Conservation (phyloP, 208 protist species). For the Acanthamoeba royreba region DNA sequence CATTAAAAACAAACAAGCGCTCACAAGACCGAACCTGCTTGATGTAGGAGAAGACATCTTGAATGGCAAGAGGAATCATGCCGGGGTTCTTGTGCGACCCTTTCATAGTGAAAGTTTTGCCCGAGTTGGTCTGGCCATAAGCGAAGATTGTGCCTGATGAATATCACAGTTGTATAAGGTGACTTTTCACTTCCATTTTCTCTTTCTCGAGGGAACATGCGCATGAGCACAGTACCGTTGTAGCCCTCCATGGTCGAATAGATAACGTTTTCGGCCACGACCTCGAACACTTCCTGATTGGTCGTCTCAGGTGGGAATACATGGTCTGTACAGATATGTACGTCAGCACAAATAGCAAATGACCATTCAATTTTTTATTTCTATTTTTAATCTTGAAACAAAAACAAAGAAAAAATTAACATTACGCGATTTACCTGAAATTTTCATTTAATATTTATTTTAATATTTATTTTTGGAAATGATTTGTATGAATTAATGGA, state of each 20-base stretch:
- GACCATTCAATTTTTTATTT: not conserved
- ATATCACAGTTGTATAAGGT: too few relatives aligned
- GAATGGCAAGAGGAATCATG: constrained; percentile 71
- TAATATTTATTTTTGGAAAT: too few relatives aligned
- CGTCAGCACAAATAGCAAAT: not conserved
- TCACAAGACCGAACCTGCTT: not conserved
- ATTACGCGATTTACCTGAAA: too few relatives aligned
- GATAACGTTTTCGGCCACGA: not conserved
- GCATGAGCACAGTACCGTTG: not conserved
- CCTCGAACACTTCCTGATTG: constrained; percentile 11
- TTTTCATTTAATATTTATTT: too few relatives aligned
- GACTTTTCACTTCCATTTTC: too few relatives aligned
- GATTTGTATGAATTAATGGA: not conserved
- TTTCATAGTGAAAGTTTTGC: constrained; percentile 83
- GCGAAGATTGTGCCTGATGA: constrained; percentile 76
- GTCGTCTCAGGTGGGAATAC: not conserved
- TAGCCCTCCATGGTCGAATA: constrained; percentile 7
- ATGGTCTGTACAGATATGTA: not conserved
- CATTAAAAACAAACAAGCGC: not conserved
- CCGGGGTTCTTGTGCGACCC: constrained; percentile 60
- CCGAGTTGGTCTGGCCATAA: constrained; percentile 81
- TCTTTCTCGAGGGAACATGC: too few relatives aligned
- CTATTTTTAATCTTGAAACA: not conserved
- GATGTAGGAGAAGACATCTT: constrained; percentile 64
- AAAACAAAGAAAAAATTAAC: not conserved